phyloP scores from a whole-genome alignment of 495 filamentous ascomycete species.

The Daldinia grandis region DNA sequence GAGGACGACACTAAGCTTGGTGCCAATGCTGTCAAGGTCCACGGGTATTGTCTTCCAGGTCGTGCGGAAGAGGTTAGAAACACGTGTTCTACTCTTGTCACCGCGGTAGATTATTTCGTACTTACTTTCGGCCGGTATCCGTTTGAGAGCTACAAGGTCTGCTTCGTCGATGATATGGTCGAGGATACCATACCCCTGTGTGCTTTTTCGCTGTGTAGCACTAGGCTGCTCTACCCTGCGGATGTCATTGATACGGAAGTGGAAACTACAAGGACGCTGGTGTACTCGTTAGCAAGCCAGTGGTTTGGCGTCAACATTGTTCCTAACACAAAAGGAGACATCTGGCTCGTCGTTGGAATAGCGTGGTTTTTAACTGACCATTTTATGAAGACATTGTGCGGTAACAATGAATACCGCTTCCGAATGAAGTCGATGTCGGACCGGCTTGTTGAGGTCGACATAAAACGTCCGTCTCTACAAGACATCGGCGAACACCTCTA shows the following conservation, averaged over 20 bases:
- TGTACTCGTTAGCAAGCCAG: conserved; percentile 87
- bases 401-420: conserved; percentile 93
- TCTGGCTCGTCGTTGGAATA: conserved; percentile 90
- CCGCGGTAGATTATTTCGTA: conserved; percentile 84
- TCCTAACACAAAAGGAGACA: conserved; percentile 78
- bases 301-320: conserved; percentile 93
- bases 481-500: conserved; percentile 79
- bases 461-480: conserved; percentile 81
- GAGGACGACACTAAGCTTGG: conserved; percentile 91
- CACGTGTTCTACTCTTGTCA: conserved; percentile 67
- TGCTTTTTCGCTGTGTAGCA: conserved; percentile 87
- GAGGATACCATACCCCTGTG: conserved; percentile 77
- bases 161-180: conserved; percentile 89
- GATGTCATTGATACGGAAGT: conserved; percentile 84
- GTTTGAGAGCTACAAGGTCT: conserved; percentile 86
- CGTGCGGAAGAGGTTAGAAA: conserved; percentile 80
- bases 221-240: conserved; percentile 79
- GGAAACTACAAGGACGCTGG: conserved; percentile 75
- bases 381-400: conserved; percentile 87
- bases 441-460: conserved; percentile 79
- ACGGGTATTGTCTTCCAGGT: conserved; percentile 90
- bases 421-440: conserved; percentile 89
- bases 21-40: conserved; percentile 79
- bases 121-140: conserved; percentile 86
- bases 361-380: conserved; percentile 92